Evolutionary conservation across 139 green algal species (phyloP), one percentile per base, ranked within the genome.

Genomic region (Zygnema circumcarinatum): DNA sequence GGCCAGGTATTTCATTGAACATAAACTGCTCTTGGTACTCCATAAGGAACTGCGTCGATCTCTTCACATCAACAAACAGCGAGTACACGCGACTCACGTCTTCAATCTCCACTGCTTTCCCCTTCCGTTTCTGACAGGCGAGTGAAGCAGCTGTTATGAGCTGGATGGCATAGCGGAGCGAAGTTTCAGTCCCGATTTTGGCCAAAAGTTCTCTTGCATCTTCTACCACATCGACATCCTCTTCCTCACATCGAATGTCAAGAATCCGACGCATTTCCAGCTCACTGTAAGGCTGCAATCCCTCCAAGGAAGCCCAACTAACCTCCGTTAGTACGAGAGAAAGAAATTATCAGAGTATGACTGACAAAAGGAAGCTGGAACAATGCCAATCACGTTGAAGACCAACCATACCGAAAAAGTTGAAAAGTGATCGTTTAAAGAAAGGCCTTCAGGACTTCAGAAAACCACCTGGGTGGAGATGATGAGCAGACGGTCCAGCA

Each of bases 21-120:
- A 99, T 98, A 93, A 98, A 99, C 92, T 99, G 95, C 35, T 98
- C 94, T 74, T 97, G 93, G 88, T 97, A 99, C 92, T 98, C 96
- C 29, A 98, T 94, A 42, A 98, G 78, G 92, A 96, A 98, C 91
- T 98, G 96, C 31, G 94, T 91, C 73, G 87, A 94, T 40, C 96
- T 93, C 92, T 98, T 96, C 21, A 98, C 95, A 86, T 99, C 97
- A 76, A 98, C 92, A 91, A 99, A 99, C 85, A 99, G 92, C 16
- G 93, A 94, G 93, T 99, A 99, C 20, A 96, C 96, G 31, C 88
- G 93, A 76, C 90, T 93, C 62, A 99, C 94, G 91, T 99, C 97
- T 87, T 99, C 96, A 38, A 99, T 93, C 38, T 97, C 96, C 81
- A 99, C 96, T 79, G 95, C 83, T 35, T 87, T 76, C 16, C 47